These are phyloP conservation scores for Sherardia arvensis DNA, from an alignment of 257 asterid genomes.

Conservation along the genomic window DNA sequence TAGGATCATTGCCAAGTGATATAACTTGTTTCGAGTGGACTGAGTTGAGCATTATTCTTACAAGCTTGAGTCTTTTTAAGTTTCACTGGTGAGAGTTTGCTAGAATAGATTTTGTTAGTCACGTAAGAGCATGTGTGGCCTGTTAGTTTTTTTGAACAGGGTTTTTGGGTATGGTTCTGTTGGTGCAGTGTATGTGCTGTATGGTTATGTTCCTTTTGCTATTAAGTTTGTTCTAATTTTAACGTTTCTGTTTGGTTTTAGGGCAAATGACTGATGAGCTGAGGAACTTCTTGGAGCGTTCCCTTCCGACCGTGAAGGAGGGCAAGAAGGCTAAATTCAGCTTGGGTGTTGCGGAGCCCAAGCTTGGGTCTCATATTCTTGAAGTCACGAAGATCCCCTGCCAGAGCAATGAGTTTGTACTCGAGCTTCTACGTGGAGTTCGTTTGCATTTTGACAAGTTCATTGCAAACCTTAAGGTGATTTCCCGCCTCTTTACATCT, in stretches of 20 bases:
- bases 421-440: slow-evolving; percentile 80
- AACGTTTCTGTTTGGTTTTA: slow-evolving; percentile 10
- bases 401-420: slow-evolving; percentile 76
- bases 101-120: no score
- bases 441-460: slow-evolving; percentile 65
- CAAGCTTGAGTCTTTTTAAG: neutral
- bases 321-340: slow-evolving; percentile 79
- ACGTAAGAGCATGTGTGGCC: no score
- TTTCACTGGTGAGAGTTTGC: neutral
- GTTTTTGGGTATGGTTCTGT: no score
- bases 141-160: no score
- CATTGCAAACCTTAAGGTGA: slow-evolving; percentile 69
- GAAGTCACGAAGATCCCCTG: slow-evolving; percentile 87
- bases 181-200: no score
- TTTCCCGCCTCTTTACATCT: neutral
- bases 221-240: neutral
- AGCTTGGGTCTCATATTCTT: slow-evolving; percentile 70
- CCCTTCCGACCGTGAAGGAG: slow-evolving; percentile 72
- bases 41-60: neutral
- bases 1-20: neutral
- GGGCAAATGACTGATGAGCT: slow-evolving; percentile 92
- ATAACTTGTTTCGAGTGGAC: neutral
- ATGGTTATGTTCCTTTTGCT: slow-evolving; percentile 1
- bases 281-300: slow-evolving; percentile 66
- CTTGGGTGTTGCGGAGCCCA: slow-evolving; percentile 80